Evolutionary conservation across 305 asterid species (phyloP), one percentile per base, ranked within the genome.

Genomic region (Nicotiana rustica): DNA sequence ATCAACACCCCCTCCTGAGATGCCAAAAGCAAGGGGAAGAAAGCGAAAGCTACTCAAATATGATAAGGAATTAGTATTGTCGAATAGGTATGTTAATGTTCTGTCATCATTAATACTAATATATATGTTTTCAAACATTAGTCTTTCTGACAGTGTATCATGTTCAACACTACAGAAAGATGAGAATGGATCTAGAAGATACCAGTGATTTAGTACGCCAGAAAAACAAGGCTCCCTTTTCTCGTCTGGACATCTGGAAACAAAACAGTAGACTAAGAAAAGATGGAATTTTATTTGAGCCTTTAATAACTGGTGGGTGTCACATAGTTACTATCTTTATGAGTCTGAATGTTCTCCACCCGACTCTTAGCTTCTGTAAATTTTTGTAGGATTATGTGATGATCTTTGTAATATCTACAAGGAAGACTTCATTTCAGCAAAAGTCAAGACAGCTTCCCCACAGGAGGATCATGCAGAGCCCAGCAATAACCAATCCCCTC

Each of bases 221-320:
- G 61, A 89, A 56, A 76, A 87, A 83, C 82, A 78, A 87, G 29
- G 85, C 90, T 67, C 94, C 95, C 18, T 81, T 77, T 36, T 78
- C 92, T 86, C 71, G 90, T 83, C 89, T 94, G 68, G 93, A 83
- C 61, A 55, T 90, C 60, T 91, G 95, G 96, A 94, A 85, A 79
- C 80, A 41, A 65, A 86, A 84, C 81, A 89, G 85, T 57, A 83
- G 83, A 70, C 80, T 85, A 60, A 90, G 84, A 83, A 92, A 90
- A 85, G 90, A 93, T 81, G 76, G 78, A 4, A 55, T 87, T 83
- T 83, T 90, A 83, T 60, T 77, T 25, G 93, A 90, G 67, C 94
- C 95, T 61, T 82, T 82, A 71, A 84, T 89, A 84, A 87, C 92
- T 66, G 99, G 99, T 95, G 35, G 80, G 88, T 87, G 77, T 79